Percentiles rank a stretch among this genome's conserved stretches.
phyloP scores from a whole-genome alignment of 2,329 filamentous ascomycete species.

The Aspergillus brasiliensis region DNA sequence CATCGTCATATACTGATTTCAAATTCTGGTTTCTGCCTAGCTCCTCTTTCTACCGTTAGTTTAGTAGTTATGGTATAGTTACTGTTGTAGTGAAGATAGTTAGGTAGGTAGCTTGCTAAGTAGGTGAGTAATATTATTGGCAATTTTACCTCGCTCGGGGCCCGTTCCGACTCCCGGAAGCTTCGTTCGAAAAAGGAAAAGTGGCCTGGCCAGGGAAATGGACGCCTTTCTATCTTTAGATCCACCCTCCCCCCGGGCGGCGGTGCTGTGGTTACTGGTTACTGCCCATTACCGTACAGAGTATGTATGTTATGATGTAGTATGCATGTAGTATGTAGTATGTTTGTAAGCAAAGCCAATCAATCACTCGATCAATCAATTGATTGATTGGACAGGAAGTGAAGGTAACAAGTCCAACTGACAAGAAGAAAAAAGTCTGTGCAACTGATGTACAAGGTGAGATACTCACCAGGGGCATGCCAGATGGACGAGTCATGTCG shows the following conservation, averaged over 20 bases:
- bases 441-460: too few species aligned
- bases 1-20: too few species aligned
- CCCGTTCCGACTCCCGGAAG: slow-evolving; percentile 2
- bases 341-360: background rate
- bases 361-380: too few species aligned
- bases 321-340: background rate
- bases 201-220: background rate
- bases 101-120: background rate
- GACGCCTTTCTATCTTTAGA: slow-evolving; percentile 7
- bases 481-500: background rate
- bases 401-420: too few species aligned
- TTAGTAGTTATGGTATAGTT: too few species aligned
- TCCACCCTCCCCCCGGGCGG: background rate
- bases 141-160: slow-evolving; percentile 3
- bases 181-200: slow-evolving; percentile 1
- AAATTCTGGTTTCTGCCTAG: too few species aligned
- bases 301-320: background rate
- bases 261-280: background rate
- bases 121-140: background rate
- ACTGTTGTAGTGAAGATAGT: background rate
- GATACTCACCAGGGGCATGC: too few species aligned
- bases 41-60: too few species aligned
- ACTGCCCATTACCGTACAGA: slow-evolving; percentile 1
- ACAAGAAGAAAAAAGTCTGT: too few species aligned
- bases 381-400: too few species aligned